Percentiles rank a stretch among this genome's conserved stretches.
phyloP scores from a whole-genome alignment of 148 eudicot genomes.

The Heliosperma pusillum region DNA sequence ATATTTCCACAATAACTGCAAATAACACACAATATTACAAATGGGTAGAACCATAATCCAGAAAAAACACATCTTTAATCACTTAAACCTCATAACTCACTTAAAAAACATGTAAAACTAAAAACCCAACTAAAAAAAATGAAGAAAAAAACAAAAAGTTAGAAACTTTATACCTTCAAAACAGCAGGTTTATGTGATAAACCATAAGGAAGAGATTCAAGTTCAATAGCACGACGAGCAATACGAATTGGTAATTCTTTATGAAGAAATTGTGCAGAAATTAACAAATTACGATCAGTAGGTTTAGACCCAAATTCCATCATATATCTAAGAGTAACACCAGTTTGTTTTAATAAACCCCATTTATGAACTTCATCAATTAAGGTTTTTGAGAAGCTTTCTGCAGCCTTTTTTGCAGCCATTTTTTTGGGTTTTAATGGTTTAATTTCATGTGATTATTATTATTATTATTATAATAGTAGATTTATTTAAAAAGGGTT shows the following conservation, averaged over 20 bases:
- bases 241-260: constrained; percentile 83
- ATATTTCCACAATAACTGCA: not conserved
- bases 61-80: not conserved
- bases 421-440: constrained; percentile 19
- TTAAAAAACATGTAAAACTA: not conserved
- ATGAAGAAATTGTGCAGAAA: constrained; percentile 84
- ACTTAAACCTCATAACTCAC: not conserved
- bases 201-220: constrained; percentile 80
- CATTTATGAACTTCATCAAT: constrained; percentile 66
- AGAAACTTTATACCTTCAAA: constrained; percentile 41
- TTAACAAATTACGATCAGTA: constrained; percentile 50
- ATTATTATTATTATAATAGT: too few relatives aligned
- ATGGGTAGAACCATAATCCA: not conserved
- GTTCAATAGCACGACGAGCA: constrained; percentile 74
- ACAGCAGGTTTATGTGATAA: constrained; percentile 77
- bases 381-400: constrained; percentile 48
- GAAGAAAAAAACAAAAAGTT: not conserved
- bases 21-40: not conserved
- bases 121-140: not conserved
- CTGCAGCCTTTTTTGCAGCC: constrained; percentile 62
- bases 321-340: constrained; percentile 83
- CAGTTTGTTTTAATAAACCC: constrained; percentile 72
- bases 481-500: too few relatives aligned
- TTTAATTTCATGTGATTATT: too few relatives aligned
- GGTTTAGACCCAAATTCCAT: constrained; percentile 87